Base-by-base conservation (phyloP, 129 eudicot species). In the Calendula officinalis region DNA sequence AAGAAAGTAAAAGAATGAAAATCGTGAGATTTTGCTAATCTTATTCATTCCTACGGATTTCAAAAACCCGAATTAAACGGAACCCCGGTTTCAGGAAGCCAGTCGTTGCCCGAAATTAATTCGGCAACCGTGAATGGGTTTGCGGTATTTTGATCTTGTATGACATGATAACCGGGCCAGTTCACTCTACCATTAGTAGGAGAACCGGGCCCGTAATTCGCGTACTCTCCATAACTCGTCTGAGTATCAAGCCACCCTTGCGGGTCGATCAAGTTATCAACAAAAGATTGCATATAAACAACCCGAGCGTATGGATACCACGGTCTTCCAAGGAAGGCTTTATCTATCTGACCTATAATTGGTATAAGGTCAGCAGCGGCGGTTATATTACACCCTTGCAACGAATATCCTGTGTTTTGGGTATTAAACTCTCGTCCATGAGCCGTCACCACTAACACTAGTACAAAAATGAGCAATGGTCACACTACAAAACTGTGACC, bases 31-130 rank as follows among this genome's bases (percentile, higher is more conserved):
- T 50, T 50, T 50, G 56, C 30, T 50, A 50, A 7, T 50, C 27
- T 7, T 50, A 13, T 50, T 50, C 11, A 12, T 11, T 22, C 9
- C 13, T 22, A 60, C 5, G 30, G 9, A 2, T 17, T 42, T 42
- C 63, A 34, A 27, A 61, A 50, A 44, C 70, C 60, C 0, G 75
- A 46, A 35, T n/a, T 63, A 47, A 50, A 81, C 16, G 86, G 82
- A 44, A 81, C 82, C 0, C 77, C 80, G 14, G 71, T 77, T 40
- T 13, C 14, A 13, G 82, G 85, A 67, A 80, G 73, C 82, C 79
- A 80, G 5, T 51, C 6, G 60, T 51, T 48, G n/a, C 82, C 85
- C 34, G 16, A 60, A 5, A 72, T 67, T 50, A 80, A 48, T 27
- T 61, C 36, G 5, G 22, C 62, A 48, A 80, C 81, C 9, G 75